Evolutionary conservation across 2,329 filamentous ascomycete genomes (phyloP).

Genomic region (Cryphonectria japonica): DNA sequence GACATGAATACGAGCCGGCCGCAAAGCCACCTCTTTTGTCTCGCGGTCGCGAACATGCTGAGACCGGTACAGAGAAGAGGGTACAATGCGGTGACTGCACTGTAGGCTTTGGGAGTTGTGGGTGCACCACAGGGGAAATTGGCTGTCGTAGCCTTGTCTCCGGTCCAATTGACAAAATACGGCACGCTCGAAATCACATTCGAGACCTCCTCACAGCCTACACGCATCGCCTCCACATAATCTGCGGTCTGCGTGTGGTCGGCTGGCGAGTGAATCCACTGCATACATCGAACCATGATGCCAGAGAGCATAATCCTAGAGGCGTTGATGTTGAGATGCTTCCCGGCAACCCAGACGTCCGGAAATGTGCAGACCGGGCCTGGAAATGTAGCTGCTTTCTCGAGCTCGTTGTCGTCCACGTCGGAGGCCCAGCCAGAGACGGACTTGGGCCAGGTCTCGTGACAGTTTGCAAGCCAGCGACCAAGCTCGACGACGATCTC

Average conservation of each 20-base stretch:
- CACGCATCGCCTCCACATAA: slow-evolving; percentile 31
- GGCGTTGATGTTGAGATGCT: slow-evolving; percentile 34
- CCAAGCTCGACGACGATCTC: slow-evolving; percentile 32
- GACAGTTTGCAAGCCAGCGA: slow-evolving; percentile 32
- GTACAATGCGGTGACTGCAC: slow-evolving; percentile 33
- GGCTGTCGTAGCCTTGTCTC: slow-evolving; percentile 32
- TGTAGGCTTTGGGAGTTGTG: slow-evolving; percentile 34
- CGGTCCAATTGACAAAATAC: slow-evolving; percentile 34
- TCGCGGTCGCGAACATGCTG: slow-evolving; percentile 31
- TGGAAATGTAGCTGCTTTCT: slow-evolving; percentile 30
- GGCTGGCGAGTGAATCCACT: slow-evolving; percentile 33
- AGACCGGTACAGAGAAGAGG: slow-evolving; percentile 33
- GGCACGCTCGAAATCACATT: slow-evolving; percentile 33
- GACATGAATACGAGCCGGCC: slow-evolving; percentile 31
- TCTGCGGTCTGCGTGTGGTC: slow-evolving; percentile 33
- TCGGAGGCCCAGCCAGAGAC: slow-evolving; percentile 30
- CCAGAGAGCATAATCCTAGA: slow-evolving; percentile 32
- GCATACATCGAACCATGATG: slow-evolving; percentile 32
- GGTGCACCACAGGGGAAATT: slow-evolving; percentile 34
- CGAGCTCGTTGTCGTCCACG: slow-evolving; percentile 29
- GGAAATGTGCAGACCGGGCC: slow-evolving; percentile 32
- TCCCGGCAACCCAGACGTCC: slow-evolving; percentile 34
- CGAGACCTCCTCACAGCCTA: slow-evolving; percentile 31
- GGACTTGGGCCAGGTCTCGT: slow-evolving; percentile 31
- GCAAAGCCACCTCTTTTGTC: slow-evolving; percentile 31